These are phyloP conservation scores for Picea mariana DNA, from an alignment of 83 land plant genomes.

Conservation along the genomic window DNA sequence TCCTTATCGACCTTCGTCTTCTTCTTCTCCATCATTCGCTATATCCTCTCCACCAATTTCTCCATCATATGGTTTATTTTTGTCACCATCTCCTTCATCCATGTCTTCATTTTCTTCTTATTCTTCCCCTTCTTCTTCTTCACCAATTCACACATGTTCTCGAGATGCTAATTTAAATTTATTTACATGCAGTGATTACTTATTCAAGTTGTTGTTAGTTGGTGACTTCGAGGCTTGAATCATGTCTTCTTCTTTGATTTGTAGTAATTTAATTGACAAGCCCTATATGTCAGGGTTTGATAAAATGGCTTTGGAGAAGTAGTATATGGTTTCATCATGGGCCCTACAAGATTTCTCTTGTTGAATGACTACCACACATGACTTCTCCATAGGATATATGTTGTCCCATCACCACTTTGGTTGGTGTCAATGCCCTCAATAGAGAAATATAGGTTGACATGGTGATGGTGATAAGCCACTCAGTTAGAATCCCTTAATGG, in stretches of 20 bases:
- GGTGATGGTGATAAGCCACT: slow-evolving; percentile 60
- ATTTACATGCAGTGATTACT: too few relatives aligned
- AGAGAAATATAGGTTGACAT: slow-evolving; percentile 64
- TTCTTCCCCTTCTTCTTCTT: background rate
- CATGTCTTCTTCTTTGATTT: too few relatives aligned
- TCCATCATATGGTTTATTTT: background rate
- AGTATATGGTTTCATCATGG: slow-evolving; percentile 35
- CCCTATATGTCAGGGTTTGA: too few relatives aligned
- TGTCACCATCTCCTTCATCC: too few relatives aligned
- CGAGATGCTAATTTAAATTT: too few relatives aligned
- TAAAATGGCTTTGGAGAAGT: slow-evolving; percentile 5
- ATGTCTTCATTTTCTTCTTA: too few relatives aligned
- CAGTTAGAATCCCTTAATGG: too few relatives aligned
- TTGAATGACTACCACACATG: slow-evolving; percentile 53
- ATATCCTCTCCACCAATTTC: background rate
- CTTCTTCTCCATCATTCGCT: background rate
- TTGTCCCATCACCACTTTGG: slow-evolving; percentile 49
- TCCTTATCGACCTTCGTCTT: background rate
- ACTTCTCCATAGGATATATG: slow-evolving; percentile 46
- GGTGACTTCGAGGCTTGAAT: too few relatives aligned
- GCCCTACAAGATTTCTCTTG: slow-evolving; percentile 45
- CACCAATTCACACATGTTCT: too few relatives aligned
- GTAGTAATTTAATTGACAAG: too few relatives aligned
- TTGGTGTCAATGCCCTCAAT: slow-evolving; percentile 69
- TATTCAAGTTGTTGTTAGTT: too few relatives aligned